Percentiles rank a stretch among this genome's conserved stretches.
phyloP scores from a whole-genome alignment of 352 stramenopile species.

The Aphanomyces euteiches region DNA sequence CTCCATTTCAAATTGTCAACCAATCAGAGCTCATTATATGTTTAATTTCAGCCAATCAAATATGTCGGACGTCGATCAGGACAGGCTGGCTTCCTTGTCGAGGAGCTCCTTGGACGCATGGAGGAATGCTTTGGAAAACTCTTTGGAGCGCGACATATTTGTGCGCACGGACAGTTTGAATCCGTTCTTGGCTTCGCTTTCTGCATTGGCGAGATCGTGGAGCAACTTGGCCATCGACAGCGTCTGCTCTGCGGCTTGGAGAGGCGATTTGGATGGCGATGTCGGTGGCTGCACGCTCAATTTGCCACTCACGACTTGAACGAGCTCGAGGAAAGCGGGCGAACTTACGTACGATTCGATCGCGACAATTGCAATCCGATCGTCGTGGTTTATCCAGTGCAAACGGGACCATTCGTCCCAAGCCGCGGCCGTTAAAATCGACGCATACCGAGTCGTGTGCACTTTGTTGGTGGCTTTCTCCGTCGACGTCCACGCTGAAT shows the following conservation, averaged over 20 bases:
- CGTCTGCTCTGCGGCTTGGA: slow-evolving; percentile 59
- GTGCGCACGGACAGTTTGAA: slow-evolving; percentile 58
- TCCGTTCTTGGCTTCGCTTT: slow-evolving; percentile 58
- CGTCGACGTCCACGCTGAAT: not conserved
- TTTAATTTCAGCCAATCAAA: not conserved
- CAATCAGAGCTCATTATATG: not conserved
- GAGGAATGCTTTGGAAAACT: slow-evolving; percentile 69
- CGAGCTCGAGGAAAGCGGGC: slow-evolving; percentile 27
- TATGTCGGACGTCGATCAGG: not conserved
- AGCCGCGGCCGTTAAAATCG: slow-evolving; percentile 20
- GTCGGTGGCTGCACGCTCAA: slow-evolving; percentile 33
- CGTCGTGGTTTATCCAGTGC: too few species aligned
- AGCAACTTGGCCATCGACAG: slow-evolving; percentile 73
- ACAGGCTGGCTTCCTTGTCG: slow-evolving; percentile 52
- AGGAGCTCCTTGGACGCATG: slow-evolving; percentile 65
- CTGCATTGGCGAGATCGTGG: slow-evolving; percentile 62
- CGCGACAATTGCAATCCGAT: too few species aligned
- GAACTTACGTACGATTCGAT: slow-evolving; percentile 30
- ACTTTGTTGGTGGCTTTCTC: slow-evolving; percentile 19
- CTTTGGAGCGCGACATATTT: slow-evolving; percentile 44
- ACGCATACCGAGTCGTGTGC: slow-evolving; percentile 21
- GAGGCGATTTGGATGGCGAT: slow-evolving; percentile 39
- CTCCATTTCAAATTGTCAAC: too few species aligned
- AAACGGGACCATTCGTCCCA: slow-evolving; percentile 10
- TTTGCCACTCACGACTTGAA: slow-evolving; percentile 30